Percentiles rank a stretch among this genome's conserved stretches.
These are phyloP conservation scores for Letharia columbiana DNA, from an alignment of 495 filamentous ascomycete species.

Conservation along the genomic window DNA sequence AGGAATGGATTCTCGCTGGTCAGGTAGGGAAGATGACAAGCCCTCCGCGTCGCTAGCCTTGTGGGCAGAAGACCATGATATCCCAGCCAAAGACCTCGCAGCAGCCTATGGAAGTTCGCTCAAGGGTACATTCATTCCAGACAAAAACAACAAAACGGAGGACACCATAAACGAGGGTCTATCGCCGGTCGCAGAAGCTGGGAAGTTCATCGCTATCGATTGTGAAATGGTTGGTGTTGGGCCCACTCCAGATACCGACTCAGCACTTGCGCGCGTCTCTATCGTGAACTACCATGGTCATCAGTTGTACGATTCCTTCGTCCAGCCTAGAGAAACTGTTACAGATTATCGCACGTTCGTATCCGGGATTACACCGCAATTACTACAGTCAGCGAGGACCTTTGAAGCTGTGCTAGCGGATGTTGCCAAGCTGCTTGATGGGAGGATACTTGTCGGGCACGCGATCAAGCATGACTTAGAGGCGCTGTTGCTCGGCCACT, in stretches of 20 bases:
- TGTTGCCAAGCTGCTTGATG: slow-evolving; percentile 62
- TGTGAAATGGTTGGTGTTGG: slow-evolving; percentile 98
- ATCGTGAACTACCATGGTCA: slow-evolving; percentile 87
- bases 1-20: slow-evolving; percentile 7
- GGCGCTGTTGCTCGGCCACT: slow-evolving; percentile 66
- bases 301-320: slow-evolving; percentile 86
- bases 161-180: slow-evolving; percentile 43
- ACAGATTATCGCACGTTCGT: slow-evolving; percentile 85
- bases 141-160: background rate
- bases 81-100: slow-evolving; percentile 50
- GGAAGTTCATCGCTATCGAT: slow-evolving; percentile 87
- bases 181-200: slow-evolving; percentile 45
- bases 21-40: slow-evolving; percentile 17
- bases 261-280: slow-evolving; percentile 71
- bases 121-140: slow-evolving; percentile 15
- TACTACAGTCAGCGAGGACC: slow-evolving; percentile 57
- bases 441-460: slow-evolving; percentile 75
- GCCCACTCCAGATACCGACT: slow-evolving; percentile 53
- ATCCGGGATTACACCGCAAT: slow-evolving; percentile 63
- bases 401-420: slow-evolving; percentile 69
- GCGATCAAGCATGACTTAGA: slow-evolving; percentile 80
- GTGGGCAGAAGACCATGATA: slow-evolving; percentile 51
- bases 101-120: slow-evolving; percentile 44
- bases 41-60: slow-evolving; percentile 31
- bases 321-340: slow-evolving; percentile 63